These are phyloP conservation scores for Cotoneaster glaucophyllus DNA, from an alignment of 306 rosid species.

Conservation along the genomic window DNA sequence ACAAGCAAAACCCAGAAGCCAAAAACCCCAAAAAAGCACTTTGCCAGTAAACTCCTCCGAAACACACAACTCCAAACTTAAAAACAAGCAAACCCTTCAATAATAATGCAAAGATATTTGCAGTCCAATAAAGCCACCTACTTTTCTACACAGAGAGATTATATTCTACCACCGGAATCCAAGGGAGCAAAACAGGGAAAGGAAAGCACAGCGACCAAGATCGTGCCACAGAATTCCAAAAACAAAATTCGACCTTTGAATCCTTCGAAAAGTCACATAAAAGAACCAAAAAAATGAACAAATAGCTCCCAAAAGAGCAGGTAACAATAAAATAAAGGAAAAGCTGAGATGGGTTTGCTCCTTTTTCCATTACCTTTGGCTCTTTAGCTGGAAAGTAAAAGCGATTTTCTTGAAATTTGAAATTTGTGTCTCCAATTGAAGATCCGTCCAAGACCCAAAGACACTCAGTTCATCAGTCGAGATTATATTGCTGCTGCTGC, in stretches of 20 bases:
- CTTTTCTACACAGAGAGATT: constrained; percentile 30
- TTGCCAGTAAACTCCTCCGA: constrained; percentile 9
- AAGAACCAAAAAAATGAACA: constrained; percentile 1
- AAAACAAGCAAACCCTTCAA: constrained; percentile 13
- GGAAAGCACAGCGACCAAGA: constrained; percentile 38
- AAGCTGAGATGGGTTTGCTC: constrained; percentile 2
- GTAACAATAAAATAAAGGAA: neutral
- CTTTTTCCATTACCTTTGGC: constrained; percentile 15
- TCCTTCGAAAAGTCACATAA: constrained; percentile 20
- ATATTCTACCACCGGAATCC: constrained; percentile 34
- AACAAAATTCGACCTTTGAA: constrained; percentile 25
- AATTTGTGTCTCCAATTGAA: constrained; percentile 35
- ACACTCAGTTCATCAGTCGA: constrained; percentile 38
- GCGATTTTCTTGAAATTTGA: constrained; percentile 5
- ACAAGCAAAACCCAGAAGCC: constrained; percentile 12
- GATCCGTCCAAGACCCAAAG: constrained; percentile 21
- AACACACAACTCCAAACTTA: constrained; percentile 19
- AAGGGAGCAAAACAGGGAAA: constrained; percentile 42
- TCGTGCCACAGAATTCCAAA: constrained; percentile 27
- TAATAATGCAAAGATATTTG: constrained; percentile 19
- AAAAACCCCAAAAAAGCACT: constrained; percentile 13
- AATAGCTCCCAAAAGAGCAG: neutral
- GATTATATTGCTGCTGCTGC: constrained; percentile 19
- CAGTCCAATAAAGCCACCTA: constrained; percentile 45
- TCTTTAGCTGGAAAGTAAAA: constrained; percentile 41